phyloP scores from a whole-genome alignment of 192 early-diverging fungal species.

The Glomus cerebriforme region DNA sequence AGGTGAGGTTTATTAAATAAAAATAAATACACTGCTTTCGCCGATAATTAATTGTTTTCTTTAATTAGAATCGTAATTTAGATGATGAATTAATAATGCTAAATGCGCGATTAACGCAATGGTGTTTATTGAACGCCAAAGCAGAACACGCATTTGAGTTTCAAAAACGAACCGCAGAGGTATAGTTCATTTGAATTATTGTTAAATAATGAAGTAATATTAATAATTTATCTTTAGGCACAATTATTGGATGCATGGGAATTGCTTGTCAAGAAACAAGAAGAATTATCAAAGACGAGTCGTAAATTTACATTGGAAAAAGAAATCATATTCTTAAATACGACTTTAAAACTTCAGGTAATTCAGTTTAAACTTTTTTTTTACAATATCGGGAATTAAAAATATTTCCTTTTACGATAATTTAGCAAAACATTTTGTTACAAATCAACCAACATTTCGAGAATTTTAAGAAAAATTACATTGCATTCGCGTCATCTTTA shows the following conservation, averaged over 20 bases:
- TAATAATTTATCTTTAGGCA: not conserved
- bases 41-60: not conserved
- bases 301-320: slow-evolving; percentile 12
- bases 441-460: slow-evolving; percentile 15
- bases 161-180: slow-evolving; percentile 18
- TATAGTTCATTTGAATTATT: not conserved
- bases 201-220: not conserved
- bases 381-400: too few species aligned
- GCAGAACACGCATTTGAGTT: slow-evolving; percentile 15
- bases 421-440: slow-evolving; percentile 4
- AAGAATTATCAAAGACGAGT: not conserved
- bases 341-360: slow-evolving; percentile 2
- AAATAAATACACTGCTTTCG: not conserved
- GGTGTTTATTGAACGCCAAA: slow-evolving; percentile 26
- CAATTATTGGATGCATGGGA: slow-evolving; percentile 26
- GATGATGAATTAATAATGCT: slow-evolving; percentile 30
- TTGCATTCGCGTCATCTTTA: slow-evolving; percentile 20
- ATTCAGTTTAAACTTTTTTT: too few species aligned
- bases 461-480: slow-evolving; percentile 18
- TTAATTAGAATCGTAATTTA: not conserved
- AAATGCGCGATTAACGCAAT: slow-evolving; percentile 28
- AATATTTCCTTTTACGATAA: not conserved
- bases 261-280: slow-evolving; percentile 12
- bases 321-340: slow-evolving; percentile 13
- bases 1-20: not conserved